Percentiles rank a stretch among this genome's conserved stretches.
Conservation (phyloP, 331 rosid genomes). For the Rhamnella rubrinervis region DNA sequence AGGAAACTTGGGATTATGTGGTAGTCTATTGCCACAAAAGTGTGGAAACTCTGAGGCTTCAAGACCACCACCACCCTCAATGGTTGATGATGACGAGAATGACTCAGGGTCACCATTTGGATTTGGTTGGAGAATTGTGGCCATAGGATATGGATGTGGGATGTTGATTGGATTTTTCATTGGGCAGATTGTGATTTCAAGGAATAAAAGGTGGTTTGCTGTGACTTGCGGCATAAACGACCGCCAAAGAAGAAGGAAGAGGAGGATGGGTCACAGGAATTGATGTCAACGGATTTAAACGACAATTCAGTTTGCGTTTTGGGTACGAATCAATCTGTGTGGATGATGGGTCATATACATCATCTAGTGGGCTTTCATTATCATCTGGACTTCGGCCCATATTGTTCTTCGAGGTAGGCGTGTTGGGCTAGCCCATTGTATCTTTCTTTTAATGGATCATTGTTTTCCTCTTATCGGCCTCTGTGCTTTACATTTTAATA, state of each 20-base stretch:
- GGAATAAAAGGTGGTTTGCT: neutral
- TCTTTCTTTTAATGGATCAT: too few relatives aligned
- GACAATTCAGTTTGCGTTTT: too few relatives aligned
- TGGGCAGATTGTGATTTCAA: neutral
- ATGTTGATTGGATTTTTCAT: neutral
- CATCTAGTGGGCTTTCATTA: too few relatives aligned
- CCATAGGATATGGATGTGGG: constrained; percentile 15
- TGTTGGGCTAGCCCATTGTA: too few relatives aligned
- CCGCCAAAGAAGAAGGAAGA: neutral
- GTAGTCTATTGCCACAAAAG: constrained; percentile 6
- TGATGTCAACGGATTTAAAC: too few relatives aligned
- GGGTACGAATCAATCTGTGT: too few relatives aligned
- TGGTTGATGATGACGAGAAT: neutral
- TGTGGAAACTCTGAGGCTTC: neutral
- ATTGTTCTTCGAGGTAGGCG: too few relatives aligned
- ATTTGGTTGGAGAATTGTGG: constrained; percentile 7
- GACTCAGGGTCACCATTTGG: neutral
- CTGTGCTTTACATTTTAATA: too few relatives aligned
- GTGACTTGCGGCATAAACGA: neutral
- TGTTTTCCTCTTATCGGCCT: too few relatives aligned
- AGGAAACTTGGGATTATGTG: constrained; percentile 20
- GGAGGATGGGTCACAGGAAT: neutral
- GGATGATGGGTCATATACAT: too few relatives aligned
- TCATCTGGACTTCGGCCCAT: too few relatives aligned
- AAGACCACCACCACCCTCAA: neutral